Base-by-base conservation (phyloP, 345 rosid genomes). In the Stellera chamaejasme region DNA sequence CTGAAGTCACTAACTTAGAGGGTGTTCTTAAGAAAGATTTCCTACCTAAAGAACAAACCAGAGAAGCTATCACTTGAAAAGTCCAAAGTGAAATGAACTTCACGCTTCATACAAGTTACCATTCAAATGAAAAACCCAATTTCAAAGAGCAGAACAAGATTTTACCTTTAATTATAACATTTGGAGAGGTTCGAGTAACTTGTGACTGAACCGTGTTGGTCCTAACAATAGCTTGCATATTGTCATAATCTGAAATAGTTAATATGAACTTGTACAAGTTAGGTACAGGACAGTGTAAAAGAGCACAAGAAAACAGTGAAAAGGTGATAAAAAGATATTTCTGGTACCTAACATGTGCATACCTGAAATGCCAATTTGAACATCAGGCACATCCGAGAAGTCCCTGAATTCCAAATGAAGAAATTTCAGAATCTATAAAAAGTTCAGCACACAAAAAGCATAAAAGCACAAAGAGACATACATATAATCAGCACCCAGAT, bases 91-190 rank as follows among this genome's bases (percentile, higher is more conserved):
- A 4, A 32, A 5, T 32, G 39, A 32, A 32, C 39, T 32, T 32
- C 39, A 8, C 3, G 1, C 39, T 32, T 5, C 39, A 5, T 32
- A 3, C 1, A 32, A 32, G 39, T 32, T 32, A 32, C 39, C 39
- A 32, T 32, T 32, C 39, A 32, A 32, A 32, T 5, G 9, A 32
- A 32, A 32, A 32, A 4, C 7, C 5, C 39, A 32, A 5, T 32
- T 32, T 32, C 7, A 32, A 32, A 32, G 5, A 32, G 9, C 9
- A 32, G 9, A 32, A 32, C 42, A n/a, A 59, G 19, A 44, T 55
- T 3, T 51, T 64, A 89, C 99, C 97, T 90, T 79, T 90, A 39
- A 94, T 71, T 50, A 89, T 53, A 51, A 87, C 69, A 69, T 85
- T 94, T 55, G 67, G 77, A 44, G 90, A 73, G 52, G 95, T 64